A percentile compares a stretch with the other conserved stretches of the same genome.
phyloP scores from a whole-genome alignment of 352 stramenopile genomes.

The Globisporangium cylindrosporum region DNA sequence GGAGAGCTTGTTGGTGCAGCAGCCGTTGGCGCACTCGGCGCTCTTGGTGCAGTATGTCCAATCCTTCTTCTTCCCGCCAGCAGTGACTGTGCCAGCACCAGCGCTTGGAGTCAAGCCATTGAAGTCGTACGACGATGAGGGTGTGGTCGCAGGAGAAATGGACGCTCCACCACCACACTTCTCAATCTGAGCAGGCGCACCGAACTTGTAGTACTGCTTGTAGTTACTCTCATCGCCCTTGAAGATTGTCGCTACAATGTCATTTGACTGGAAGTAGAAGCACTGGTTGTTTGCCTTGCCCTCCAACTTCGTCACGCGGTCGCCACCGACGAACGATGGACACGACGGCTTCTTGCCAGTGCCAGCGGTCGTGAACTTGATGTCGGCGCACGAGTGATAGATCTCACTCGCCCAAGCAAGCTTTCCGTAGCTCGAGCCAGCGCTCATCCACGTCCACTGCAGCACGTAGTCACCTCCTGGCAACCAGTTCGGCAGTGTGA shows the following conservation, averaged over 20 bases:
- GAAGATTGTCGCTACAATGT: slow-evolving; percentile 15
- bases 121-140: slow-evolving; percentile 4
- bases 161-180: too few relatives aligned
- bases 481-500: slow-evolving; percentile 47
- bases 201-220: slow-evolving; percentile 45
- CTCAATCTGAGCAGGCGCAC: slow-evolving; percentile 20
- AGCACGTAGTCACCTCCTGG: slow-evolving; percentile 50
- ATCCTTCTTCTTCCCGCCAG: slow-evolving; percentile 4
- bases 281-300: slow-evolving; percentile 23
- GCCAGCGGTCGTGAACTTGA: slow-evolving; percentile 38
- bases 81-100: neutral
- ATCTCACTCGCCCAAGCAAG: slow-evolving; percentile 36
- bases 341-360: slow-evolving; percentile 32
- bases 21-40: slow-evolving; percentile 10
- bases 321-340: slow-evolving; percentile 45
- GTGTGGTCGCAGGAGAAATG: neutral
- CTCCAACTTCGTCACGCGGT: slow-evolving; percentile 40
- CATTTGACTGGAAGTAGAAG: slow-evolving; percentile 19
- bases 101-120: neutral
- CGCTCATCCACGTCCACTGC: slow-evolving; percentile 53
- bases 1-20: slow-evolving; percentile 24
- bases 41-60: slow-evolving; percentile 12
- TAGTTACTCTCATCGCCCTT: slow-evolving; percentile 34
- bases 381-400: slow-evolving; percentile 54
- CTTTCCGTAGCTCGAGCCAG: slow-evolving; percentile 48